Evolutionary conservation across 2,329 filamentous ascomycete species (phyloP).

Genomic region (Claviceps sp.): DNA sequence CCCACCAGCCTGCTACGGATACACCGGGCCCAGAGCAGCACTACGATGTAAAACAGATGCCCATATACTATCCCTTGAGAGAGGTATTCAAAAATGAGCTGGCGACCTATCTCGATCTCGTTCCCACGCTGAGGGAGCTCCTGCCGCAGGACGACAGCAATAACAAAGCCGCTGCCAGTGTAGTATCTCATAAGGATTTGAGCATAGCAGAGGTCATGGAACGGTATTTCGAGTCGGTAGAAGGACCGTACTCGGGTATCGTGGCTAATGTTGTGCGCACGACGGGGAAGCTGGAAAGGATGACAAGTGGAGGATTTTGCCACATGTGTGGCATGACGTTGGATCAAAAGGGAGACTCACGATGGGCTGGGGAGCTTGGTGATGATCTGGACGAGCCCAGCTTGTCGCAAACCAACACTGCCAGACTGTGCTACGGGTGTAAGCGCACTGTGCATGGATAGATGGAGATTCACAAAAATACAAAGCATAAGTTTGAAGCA

Average conservation of each 20-base stretch:
- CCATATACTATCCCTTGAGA: slow-evolving; percentile 65
- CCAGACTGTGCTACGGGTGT: slow-evolving; percentile 58
- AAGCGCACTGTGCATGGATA: slow-evolving; percentile 48
- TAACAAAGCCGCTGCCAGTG: slow-evolving; percentile 15
- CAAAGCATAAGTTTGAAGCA: too few species aligned
- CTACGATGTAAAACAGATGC: slow-evolving; percentile 15
- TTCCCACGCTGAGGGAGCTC: slow-evolving; percentile 37
- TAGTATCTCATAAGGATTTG: slow-evolving; percentile 58
- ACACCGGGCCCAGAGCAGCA: slow-evolving; percentile 9
- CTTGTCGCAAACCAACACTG: slow-evolving; percentile 14
- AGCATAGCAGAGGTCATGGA: slow-evolving; percentile 87
- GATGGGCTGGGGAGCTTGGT: slow-evolving; percentile 49
- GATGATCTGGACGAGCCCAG: slow-evolving; percentile 18
- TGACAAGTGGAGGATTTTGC: slow-evolving; percentile 34
- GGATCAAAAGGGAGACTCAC: slow-evolving; percentile 47
- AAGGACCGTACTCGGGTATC: slow-evolving; percentile 75
- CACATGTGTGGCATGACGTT: slow-evolving; percentile 57
- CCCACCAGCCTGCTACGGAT: slow-evolving; percentile 9
- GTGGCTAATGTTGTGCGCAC: slow-evolving; percentile 94
- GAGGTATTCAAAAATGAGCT: slow-evolving; percentile 79
- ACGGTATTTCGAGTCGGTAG: slow-evolving; percentile 72
- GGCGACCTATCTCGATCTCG: slow-evolving; percentile 45
- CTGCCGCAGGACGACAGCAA: slow-evolving; percentile 25
- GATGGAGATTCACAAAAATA: neutral
- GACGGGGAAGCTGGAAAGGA: slow-evolving; percentile 60